Base-by-base conservation (phyloP, 805 yeast species). In the Isabelozyma heimii region DNA sequence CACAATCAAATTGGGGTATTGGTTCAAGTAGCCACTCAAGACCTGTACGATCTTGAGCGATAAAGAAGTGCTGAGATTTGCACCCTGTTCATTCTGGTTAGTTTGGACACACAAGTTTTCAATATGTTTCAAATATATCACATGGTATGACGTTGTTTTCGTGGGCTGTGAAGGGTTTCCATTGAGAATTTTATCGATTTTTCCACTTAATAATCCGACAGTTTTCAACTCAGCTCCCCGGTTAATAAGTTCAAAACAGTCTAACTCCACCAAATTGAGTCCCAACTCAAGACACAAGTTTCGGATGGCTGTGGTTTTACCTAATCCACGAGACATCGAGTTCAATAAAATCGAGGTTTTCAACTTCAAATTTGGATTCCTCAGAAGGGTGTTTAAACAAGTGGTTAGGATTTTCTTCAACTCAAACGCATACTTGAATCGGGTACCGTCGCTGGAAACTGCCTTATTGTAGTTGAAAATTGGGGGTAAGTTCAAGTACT, bases 151-250 rank as follows among this genome's bases (percentile, higher is more conserved):
- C 15, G 51, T 47, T 26, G 56, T 57, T 10, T 52, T 54, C 70
- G 14, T 65, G 40, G 30, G 8, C 6, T 45, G 37, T 3, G 41
- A 47, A 5, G 47, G 52, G 9, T 28, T 26, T n/a, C 51, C 67
- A 61, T 10, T 81, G 71, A 51, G 81, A 63, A 38, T 81, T 70
- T 84, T 75, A 53, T 91, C 97, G 5, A 89, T 72, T 58, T 85
- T 82, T 0, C 97, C 98, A 45, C 81, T 71, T 10, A 92, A 71
- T 1, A 81, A 67, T 0, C 97, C 99, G 16, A 92, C 70, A 0
- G 91, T 87, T 60, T 91, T 91, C 28, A 83, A 69, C 47, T 87
- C 92, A 12, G 89, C 82, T 1, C 91, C 89, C 1, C 83, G 80
- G 48, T 85, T 83, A 6, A 85, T 65, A 4, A 85, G 63, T 33